These are phyloP conservation scores for Melaleuca quinquenervia DNA, from an alignment of 345 rosid genomes.

Conservation along the genomic window DNA sequence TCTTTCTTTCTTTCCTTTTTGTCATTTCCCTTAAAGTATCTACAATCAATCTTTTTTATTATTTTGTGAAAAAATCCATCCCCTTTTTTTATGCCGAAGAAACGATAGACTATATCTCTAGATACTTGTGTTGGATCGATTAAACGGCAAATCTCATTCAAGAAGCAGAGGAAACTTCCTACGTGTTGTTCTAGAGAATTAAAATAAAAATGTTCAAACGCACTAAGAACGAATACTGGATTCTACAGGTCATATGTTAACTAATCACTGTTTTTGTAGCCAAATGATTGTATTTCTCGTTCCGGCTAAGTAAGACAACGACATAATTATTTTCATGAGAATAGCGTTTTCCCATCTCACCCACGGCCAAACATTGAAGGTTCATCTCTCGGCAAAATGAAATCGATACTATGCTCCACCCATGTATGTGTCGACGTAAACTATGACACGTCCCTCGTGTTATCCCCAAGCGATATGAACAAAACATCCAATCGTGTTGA, in stretches of 20 bases:
- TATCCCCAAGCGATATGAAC: too few species aligned
- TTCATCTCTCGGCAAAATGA: background rate
- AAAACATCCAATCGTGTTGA: too few species aligned
- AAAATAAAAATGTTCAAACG: too few species aligned
- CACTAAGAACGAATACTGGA: too few species aligned
- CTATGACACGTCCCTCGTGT: background rate
- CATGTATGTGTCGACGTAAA: too few species aligned
- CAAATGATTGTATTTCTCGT: background rate
- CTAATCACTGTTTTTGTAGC: too few species aligned
- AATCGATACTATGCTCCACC: background rate
- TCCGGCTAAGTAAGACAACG: background rate
- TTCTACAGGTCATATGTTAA: too few species aligned
- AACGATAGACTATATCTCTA: background rate
- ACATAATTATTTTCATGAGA: background rate
- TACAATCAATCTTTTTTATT: background rate
- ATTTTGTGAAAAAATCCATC: background rate
- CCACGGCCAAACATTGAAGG: background rate
- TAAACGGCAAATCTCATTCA: background rate
- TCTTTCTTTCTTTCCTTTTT: fast-evolving
- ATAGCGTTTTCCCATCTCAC: background rate
- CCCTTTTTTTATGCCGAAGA: background rate
- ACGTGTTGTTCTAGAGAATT: background rate
- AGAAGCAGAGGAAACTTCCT: background rate
- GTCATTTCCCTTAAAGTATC: background rate
- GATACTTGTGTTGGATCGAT: background rate